phyloP scores from a whole-genome alignment of 2,329 filamentous ascomycete species.

The Myriangium duriaei region DNA sequence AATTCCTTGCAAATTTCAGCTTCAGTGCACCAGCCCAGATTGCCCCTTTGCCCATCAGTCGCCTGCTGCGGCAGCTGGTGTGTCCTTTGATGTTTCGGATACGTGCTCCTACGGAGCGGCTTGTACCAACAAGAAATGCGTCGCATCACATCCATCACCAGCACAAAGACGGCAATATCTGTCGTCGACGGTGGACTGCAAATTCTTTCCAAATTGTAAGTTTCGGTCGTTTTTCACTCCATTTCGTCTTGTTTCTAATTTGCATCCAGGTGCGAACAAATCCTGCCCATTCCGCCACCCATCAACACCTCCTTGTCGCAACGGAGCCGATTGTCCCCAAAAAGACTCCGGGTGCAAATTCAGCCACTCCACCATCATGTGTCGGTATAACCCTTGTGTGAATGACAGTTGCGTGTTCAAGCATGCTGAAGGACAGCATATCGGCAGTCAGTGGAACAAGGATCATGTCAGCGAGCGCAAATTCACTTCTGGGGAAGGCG shows the following conservation, averaged over 20 bases:
- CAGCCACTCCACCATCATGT: conserved; percentile 71
- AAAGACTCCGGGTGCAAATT: conserved; percentile 60
- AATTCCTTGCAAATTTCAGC: conserved; percentile 77
- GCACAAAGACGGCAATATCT: conserved; percentile 55
- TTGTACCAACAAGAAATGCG: conserved; percentile 94
- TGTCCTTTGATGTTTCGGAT: conserved; percentile 65
- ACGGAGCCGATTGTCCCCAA: conserved; percentile 71
- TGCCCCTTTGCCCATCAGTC: conserved; percentile 94
- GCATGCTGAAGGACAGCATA: conserved; percentile 78
- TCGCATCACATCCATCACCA: conserved; percentile 81
- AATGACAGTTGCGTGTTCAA: conserved; percentile 82
- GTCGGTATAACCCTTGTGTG: conserved; percentile 83
- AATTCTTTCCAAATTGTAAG: conserved; percentile 73
- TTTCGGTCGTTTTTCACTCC: not conserved
- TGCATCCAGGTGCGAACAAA: conserved; percentile 50
- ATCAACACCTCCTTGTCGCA: conserved; percentile 73
- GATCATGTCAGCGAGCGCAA: conserved; percentile 13
- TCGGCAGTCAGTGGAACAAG: conserved; percentile 74
- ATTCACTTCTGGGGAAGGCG: conserved; percentile 12
- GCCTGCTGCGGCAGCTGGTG: conserved; percentile 69
- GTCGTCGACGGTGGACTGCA: conserved; percentile 72
- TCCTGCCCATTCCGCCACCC: conserved; percentile 84
- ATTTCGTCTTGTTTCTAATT: not conserved
- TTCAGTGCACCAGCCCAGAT: conserved; percentile 74
- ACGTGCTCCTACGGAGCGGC: conserved; percentile 74